Percentiles rank a stretch among this genome's conserved stretches.
phyloP scores from a whole-genome alignment of 495 filamentous ascomycete genomes.

The Penicillium diatomitis region DNA sequence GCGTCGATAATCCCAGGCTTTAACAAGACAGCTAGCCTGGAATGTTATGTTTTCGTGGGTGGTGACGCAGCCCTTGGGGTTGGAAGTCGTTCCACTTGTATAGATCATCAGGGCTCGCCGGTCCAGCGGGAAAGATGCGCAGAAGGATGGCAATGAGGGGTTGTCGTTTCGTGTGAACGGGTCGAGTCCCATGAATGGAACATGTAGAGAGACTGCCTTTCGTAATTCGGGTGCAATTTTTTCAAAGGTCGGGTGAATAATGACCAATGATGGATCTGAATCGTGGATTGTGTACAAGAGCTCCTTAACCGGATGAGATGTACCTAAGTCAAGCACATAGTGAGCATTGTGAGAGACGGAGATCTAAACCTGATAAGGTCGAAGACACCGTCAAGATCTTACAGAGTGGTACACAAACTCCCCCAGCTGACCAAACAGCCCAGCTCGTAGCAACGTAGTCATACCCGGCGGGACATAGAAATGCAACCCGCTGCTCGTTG shows the following conservation, averaged over 20 bases:
- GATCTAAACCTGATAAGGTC: too few relatives aligned
- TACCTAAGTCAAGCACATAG: constrained; percentile 23
- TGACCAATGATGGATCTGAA: constrained; percentile 34
- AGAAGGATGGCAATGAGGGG: constrained; percentile 24
- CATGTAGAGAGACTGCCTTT: constrained; percentile 16
- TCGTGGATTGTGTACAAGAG: constrained; percentile 35
- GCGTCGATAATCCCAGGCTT: constrained; percentile 28
- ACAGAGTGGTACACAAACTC: constrained; percentile 33
- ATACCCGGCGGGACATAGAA: constrained; percentile 82
- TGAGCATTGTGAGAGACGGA: too few relatives aligned
- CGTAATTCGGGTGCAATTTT: constrained; percentile 24
- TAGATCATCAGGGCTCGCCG: constrained; percentile 39
- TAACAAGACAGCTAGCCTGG: constrained; percentile 29
- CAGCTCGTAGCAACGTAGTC: constrained; percentile 77
- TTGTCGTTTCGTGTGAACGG: constrained; percentile 19
- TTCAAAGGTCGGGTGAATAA: constrained; percentile 32
- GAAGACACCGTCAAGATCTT: constrained; percentile 1
- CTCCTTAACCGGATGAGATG: constrained; percentile 34
- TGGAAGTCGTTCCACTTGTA: constrained; percentile 37
- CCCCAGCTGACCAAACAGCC: constrained; percentile 34
- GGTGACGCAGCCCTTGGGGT: constrained; percentile 36
- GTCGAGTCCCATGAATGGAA: constrained; percentile 25
- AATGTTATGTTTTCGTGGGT: constrained; percentile 39
- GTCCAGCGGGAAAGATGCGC: constrained; percentile 15
- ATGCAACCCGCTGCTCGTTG: constrained; percentile 68